Base-by-base conservation (phyloP, 2,329 filamentous ascomycete genomes). In the Gnomoniopsis smithogilvyi region DNA sequence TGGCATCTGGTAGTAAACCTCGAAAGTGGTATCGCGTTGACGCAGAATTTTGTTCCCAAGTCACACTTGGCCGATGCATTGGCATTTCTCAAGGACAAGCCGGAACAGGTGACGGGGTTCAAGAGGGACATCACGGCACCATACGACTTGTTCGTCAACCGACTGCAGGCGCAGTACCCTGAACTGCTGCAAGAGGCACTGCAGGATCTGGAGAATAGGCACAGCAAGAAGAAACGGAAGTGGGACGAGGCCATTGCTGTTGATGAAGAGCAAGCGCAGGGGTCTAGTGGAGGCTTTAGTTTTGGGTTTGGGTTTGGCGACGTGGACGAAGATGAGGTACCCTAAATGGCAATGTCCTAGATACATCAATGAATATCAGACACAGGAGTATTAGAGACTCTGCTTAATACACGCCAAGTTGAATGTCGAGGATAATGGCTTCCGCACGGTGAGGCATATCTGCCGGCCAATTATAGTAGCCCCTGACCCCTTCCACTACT, bases 1-100 rank as follows among this genome's bases (percentile, higher is more conserved):
- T 98, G 95, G 87, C 94, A 98, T 78, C 78, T 98, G 34, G 95
- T 98, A 11, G 87, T 98, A 49, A 98, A 98, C 69, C 77, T 96
- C 1, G 89, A 92, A 66, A 81, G 85, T 14, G 89, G 90, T 47
- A 90, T 98, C 63, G 95, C 94, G 3, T 81, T 98, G 64, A 98
- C 94, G 8, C 94, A 98, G 71, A 98, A 98, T 70, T 97, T 98
- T 69, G 91, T 98, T 14, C 93, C 95, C 43, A 77, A 78, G 62
- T 86, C 85, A 3, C 89, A 94, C 67, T 74, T 97, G 2, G 78
- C 82, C 0, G 86, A 91, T 47, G 92, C 92, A 0, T 73, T 98
- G 54, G 84, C 84, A 1, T 98, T 98, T 67, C 73, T 98, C 67
- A 83, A 84, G 54, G 88, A 96, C 70, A 92, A 92, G 72, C 76